Evolutionary conservation across 805 yeast genomes (phyloP).

Genomic region (Candida andamanensis): DNA sequence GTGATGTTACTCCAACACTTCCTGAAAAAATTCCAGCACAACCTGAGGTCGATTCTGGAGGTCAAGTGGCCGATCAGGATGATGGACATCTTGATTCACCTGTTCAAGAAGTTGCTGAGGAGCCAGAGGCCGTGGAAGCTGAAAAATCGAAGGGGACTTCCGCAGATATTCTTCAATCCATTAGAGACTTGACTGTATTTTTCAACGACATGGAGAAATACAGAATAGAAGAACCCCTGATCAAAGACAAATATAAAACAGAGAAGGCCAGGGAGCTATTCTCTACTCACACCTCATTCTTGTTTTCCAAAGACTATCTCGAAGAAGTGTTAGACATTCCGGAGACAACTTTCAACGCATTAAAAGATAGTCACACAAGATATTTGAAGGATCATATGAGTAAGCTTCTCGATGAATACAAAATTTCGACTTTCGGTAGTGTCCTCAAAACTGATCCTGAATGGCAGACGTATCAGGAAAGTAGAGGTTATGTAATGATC

Average conservation of each 20-base stretch:
- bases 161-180: conserved; percentile 2
- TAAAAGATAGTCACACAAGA: conserved; percentile 34
- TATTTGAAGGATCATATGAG: conserved; percentile 28
- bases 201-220: conserved; percentile 29
- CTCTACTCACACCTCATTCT: conserved; percentile 33
- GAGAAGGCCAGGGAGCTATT: conserved; percentile 43
- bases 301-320: conserved; percentile 44
- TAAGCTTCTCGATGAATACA: conserved; percentile 20
- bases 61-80: not conserved
- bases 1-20: conserved; percentile 2
- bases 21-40: not conserved
- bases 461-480: conserved; percentile 28
- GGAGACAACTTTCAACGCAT: conserved; percentile 22
- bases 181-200: conserved; percentile 23
- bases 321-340: conserved; percentile 39
- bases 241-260: conserved; percentile 36
- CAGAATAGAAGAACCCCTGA: conserved; percentile 33
- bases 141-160: not conserved
- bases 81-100: not conserved
- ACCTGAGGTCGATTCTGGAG: not conserved
- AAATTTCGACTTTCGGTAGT: conserved; percentile 32
- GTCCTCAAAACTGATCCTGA: conserved; percentile 31
- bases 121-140: not conserved
- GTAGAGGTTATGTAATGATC: conserved; percentile 42
- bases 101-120: not conserved